These are phyloP conservation scores for Coniochaeta prunicola DNA, from an alignment of 2,329 filamentous ascomycete species.

Conservation along the genomic window DNA sequence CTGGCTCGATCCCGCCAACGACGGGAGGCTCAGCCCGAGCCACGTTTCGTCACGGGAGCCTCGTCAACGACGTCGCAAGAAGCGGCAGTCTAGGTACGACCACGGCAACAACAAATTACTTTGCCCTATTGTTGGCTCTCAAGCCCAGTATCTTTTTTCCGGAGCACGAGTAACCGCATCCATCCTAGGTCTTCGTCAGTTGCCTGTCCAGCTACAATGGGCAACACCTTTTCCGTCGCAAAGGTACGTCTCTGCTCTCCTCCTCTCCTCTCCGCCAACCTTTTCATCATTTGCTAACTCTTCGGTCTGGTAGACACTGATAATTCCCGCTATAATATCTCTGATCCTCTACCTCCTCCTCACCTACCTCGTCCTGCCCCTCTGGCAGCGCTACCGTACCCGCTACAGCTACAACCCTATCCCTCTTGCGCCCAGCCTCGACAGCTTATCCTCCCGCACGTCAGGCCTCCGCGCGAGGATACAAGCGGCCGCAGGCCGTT, in stretches of 20 bases:
- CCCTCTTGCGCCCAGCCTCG: constrained; percentile 37
- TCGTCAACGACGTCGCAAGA: neutral
- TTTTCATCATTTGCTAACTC: neutral
- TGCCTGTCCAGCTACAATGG: constrained; percentile 19
- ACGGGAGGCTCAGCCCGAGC: neutral
- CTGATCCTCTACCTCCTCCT: constrained; percentile 60
- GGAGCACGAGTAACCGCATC: too few species aligned
- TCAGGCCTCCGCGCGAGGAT: constrained; percentile 45
- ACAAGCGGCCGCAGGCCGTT: constrained; percentile 29
- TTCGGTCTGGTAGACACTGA: constrained; percentile 48
- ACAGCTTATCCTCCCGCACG: constrained; percentile 52
- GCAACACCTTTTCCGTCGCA: constrained; percentile 25
- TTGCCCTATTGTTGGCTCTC: too few species aligned
- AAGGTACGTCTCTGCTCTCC: constrained; percentile 21
- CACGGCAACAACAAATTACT: too few species aligned
- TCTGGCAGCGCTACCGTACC: constrained; percentile 62
- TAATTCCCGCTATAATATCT: constrained; percentile 65
- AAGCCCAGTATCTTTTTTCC: too few species aligned
- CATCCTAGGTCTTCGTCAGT: too few species aligned
- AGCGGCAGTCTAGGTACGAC: too few species aligned
- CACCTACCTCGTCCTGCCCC: constrained; percentile 57
- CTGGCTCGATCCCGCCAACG: too few species aligned
- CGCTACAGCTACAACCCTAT: constrained; percentile 65
- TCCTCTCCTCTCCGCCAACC: neutral
- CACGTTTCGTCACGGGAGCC: neutral